These are phyloP conservation scores for Solanum chilense DNA, from an alignment of 257 asterid genomes.

Conservation along the genomic window DNA sequence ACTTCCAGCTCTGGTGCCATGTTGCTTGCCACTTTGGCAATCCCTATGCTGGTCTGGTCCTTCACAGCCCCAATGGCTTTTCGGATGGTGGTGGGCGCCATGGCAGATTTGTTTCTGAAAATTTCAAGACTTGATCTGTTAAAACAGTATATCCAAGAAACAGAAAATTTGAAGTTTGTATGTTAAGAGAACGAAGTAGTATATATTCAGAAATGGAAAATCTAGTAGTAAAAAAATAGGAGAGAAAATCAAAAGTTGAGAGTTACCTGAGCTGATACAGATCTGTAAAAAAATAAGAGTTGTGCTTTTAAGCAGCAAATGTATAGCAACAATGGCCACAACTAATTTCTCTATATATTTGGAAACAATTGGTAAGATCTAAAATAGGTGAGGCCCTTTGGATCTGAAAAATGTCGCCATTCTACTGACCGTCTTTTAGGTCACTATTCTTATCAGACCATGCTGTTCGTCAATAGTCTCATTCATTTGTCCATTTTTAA, in stretches of 20 bases:
- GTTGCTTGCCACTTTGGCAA: constrained; percentile 56
- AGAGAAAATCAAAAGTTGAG: neutral
- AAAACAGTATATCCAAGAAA: neutral
- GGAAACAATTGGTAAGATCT: neutral
- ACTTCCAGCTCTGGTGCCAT: constrained; percentile 60
- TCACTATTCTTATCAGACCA: neutral
- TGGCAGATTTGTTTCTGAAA: neutral
- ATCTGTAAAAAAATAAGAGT: neutral
- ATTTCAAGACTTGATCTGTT: neutral
- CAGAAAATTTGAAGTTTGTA: neutral
- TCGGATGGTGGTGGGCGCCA: constrained; percentile 54
- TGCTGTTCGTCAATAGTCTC: neutral
- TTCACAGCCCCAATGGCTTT: constrained; percentile 67
- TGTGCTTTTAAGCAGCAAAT: neutral
- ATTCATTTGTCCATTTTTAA: too few relatives aligned
- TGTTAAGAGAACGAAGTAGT: neutral
- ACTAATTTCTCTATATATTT: constrained; percentile 22
- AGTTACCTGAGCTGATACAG: neutral
- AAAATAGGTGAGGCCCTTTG: constrained; percentile 22
- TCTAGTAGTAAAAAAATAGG: neutral
- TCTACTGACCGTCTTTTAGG: neutral
- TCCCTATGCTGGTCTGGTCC: constrained; percentile 59
- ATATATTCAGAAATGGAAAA: neutral
- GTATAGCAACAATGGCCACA: neutral
- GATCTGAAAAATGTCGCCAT: constrained; percentile 1